Evolutionary conservation across 2,329 filamentous ascomycete genomes (phyloP).

Genomic region (Paracoccidioides brasiliensis): DNA sequence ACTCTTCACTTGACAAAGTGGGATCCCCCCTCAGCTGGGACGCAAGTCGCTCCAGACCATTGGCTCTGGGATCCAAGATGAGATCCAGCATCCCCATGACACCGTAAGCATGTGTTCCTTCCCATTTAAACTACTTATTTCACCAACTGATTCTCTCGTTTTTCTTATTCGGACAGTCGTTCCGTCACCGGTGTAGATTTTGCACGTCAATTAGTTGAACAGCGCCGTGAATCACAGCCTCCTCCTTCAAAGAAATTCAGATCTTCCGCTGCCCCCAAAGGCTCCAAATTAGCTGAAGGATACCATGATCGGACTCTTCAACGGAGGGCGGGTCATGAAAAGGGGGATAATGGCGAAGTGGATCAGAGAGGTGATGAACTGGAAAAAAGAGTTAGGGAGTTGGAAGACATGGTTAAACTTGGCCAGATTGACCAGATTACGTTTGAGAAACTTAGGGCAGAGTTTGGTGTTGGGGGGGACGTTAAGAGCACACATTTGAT

Average conservation of each 20-base stretch:
- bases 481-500: conserved; percentile 70
- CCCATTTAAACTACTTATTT: background rate
- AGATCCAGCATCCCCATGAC: conserved; percentile 86
- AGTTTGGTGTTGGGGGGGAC: conserved; percentile 70
- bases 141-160: conserved; percentile 6
- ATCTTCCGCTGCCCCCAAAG: conserved; percentile 64
- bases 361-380: conserved; percentile 14
- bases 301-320: conserved; percentile 71
- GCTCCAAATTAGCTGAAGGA: conserved; percentile 62
- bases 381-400: conserved; percentile 55
- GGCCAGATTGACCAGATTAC: conserved; percentile 70
- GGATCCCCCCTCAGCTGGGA: conserved; percentile 19
- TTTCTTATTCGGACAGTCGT: conserved; percentile 38
- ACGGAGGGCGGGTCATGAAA: conserved; percentile 43
- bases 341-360: conserved; percentile 31
- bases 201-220: conserved; percentile 69
- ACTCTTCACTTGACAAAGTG: conserved; percentile 9
- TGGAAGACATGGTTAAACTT: conserved; percentile 71
- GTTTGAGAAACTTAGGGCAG: conserved; percentile 59
- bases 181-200: conserved; percentile 59
- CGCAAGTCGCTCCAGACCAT: conserved; percentile 38
- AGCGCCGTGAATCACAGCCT: conserved; percentile 42
- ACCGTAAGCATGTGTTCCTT: conserved; percentile 44
- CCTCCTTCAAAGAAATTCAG: conserved; percentile 60
- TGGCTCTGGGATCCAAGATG: conserved; percentile 60